Evolutionary conservation across 495 filamentous ascomycete species (phyloP).

Genomic region (Penicillium canescens): DNA sequence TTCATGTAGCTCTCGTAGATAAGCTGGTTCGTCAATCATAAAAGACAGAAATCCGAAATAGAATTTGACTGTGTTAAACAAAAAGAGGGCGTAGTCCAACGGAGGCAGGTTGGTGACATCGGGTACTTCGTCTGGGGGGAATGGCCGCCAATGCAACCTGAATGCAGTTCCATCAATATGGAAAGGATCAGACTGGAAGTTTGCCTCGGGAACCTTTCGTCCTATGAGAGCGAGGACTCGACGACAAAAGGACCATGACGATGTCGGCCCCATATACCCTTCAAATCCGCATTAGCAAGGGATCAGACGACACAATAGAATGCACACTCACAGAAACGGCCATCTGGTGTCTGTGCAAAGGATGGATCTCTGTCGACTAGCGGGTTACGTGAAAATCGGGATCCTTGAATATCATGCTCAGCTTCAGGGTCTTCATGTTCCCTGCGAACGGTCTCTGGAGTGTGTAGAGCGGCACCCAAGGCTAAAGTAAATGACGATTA

Average conservation of each 20-base stretch:
- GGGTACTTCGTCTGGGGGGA: conserved; percentile 25
- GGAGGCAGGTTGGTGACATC: conserved; percentile 36
- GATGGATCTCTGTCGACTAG: conserved; percentile 30
- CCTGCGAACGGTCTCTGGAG: background rate
- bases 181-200: conserved; percentile 28
- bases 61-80: conserved; percentile 40
- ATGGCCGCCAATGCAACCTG: conserved; percentile 36
- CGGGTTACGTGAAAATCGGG: conserved; percentile 30
- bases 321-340: conserved; percentile 26
- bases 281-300: background rate
- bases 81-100: conserved; percentile 36
- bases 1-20: conserved; percentile 31
- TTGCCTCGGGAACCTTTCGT: conserved; percentile 25
- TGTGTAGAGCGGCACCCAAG: conserved; percentile 2
- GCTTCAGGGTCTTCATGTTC: conserved; percentile 4
- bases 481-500: conserved; percentile 1
- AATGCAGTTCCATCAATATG: conserved; percentile 39
- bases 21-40: conserved; percentile 37
- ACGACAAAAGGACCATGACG: conserved; percentile 37
- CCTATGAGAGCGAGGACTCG: conserved; percentile 31
- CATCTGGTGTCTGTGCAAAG: conserved; percentile 31
- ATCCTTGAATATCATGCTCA: conserved; percentile 19
- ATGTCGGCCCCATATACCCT: conserved; percentile 37
- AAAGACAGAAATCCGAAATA: conserved; percentile 39
- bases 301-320: too few species aligned